A percentile compares a stretch with the other conserved stretches of the same genome.
These are phyloP conservation scores for Rhizophagus clarus DNA, from an alignment of 192 early-diverging fungal species.

Conservation along the genomic window DNA sequence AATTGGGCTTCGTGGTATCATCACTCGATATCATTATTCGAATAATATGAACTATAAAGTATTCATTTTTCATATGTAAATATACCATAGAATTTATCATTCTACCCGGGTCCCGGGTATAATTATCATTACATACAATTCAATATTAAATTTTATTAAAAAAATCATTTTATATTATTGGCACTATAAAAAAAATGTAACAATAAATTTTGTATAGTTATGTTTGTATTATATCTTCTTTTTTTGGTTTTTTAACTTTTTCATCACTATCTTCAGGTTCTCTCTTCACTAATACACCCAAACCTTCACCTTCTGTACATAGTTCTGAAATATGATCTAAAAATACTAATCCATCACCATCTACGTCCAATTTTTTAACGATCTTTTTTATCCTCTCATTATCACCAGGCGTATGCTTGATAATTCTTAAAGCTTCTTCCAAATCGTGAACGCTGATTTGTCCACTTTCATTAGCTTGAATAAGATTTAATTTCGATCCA, in stretches of 20 bases:
- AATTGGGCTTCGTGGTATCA: too few relatives aligned
- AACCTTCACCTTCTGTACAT: conserved; percentile 64
- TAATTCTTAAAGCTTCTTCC: conserved; percentile 66
- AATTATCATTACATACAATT: too few relatives aligned
- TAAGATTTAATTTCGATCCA: conserved; percentile 64
- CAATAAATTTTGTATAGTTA: too few relatives aligned
- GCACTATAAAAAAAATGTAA: too few relatives aligned
- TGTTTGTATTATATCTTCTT: conserved; percentile 40
- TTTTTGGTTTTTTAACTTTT: conserved; percentile 42
- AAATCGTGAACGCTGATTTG: conserved; percentile 68
- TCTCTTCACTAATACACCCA: conserved; percentile 58
- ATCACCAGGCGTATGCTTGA: conserved; percentile 63
- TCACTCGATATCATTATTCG: too few relatives aligned
- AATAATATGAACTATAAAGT: too few relatives aligned
- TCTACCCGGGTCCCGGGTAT: too few relatives aligned
- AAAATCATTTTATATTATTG: too few relatives aligned
- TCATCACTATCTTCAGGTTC: conserved; percentile 37
- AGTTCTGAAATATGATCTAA: conserved; percentile 63
- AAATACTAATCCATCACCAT: conserved; percentile 69
- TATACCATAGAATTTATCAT: too few relatives aligned
- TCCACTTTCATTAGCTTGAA: conserved; percentile 68
- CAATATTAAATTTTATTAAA: too few relatives aligned
- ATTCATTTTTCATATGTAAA: too few relatives aligned
- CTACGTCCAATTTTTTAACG: conserved; percentile 71
- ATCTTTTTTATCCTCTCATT: conserved; percentile 73